Evolutionary conservation across 2,329 filamentous ascomycete genomes (phyloP), one percentile per base, ranked within the genome.

Genomic region (Paecilomyces formosus): DNA sequence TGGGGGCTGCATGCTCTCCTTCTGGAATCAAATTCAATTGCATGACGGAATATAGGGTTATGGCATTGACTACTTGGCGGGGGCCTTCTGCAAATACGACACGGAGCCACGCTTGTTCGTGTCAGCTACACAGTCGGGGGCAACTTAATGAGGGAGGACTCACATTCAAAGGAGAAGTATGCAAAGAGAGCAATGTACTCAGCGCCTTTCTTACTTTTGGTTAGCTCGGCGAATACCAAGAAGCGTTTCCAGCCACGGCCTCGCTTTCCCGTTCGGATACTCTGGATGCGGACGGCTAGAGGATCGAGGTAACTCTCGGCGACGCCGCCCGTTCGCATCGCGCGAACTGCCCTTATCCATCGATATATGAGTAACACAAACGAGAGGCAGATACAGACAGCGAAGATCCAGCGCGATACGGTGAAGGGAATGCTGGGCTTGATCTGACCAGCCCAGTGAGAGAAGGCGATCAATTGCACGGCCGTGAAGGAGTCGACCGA

Each of bases 401-500:
- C 88, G 72, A 97, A 99, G 72, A 99, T 92, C 92, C 92, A 97
- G 77, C 94, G 95, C 12, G 91, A 89, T 57, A 93, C 83, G 54
- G 85, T 78, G 68, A 95, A 85, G 3, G 86, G 83, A 63, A 97
- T 88, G 49, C 84, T 82, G 1, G 92, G 92, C 65, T 90, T 78
- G 65, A 97, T 88, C 64, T 90, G 82, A 56, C 89, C 90, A 1
- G 90, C 90, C 92, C 92, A 97, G 60, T 85, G 85, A 76, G 95
- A 85, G 77, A 96, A 97, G 58, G 84, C 89, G 55, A 99, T 83
- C 49, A 99, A 81, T 63, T 96, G 95, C 76, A 97, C 84, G 62
- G 92, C 92, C 3, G 92, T 97, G 71, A 97, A 97, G 61, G 87
- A 92, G 76, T 97, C 93, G 71, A 95, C 89, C 28, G 81, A 86